Evolutionary conservation across 1,139 yeast genomes (phyloP).

Genomic region (Saccharomycopsis phalli): DNA sequence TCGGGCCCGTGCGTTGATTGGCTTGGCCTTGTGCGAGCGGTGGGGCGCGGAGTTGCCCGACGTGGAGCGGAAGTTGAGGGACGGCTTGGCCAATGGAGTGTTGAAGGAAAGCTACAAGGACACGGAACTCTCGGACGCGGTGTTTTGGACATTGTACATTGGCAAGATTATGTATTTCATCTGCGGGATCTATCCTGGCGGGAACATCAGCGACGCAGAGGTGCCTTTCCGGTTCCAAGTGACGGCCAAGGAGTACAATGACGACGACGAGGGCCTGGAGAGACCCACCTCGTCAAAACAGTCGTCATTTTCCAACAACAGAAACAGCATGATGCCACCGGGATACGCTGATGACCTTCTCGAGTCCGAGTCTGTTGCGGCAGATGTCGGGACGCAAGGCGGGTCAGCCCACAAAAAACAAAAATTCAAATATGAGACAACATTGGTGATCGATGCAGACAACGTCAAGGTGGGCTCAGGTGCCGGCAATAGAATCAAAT

Average conservation of each 20-base stretch:
- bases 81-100: slow-evolving; percentile 36
- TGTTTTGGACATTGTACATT: slow-evolving; percentile 60
- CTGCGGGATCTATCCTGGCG: slow-evolving; percentile 71
- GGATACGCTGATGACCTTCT: slow-evolving; percentile 24
- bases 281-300: not conserved
- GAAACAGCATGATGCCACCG: slow-evolving; percentile 4
- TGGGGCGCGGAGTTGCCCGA: slow-evolving; percentile 72
- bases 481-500: slow-evolving; percentile 43
- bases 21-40: slow-evolving; percentile 59
- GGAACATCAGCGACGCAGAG: slow-evolving; percentile 44
- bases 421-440: slow-evolving; percentile 31
- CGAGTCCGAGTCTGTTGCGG: slow-evolving; percentile 23
- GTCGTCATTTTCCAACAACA: not conserved
- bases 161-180: slow-evolving; percentile 64
- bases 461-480: slow-evolving; percentile 47
- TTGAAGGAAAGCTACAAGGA: slow-evolving; percentile 33
- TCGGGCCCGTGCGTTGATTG: slow-evolving; percentile 53
- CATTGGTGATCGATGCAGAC: slow-evolving; percentile 39
- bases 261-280: slow-evolving; percentile 2
- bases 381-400: slow-evolving; percentile 21
- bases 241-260: slow-evolving; percentile 24
- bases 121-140: slow-evolving; percentile 22
- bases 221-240: slow-evolving; percentile 37
- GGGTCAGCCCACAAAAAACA: slow-evolving; percentile 13
- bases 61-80: slow-evolving; percentile 36